phyloP scores from a whole-genome alignment of 2,329 filamentous ascomycete species.

The Fusarium agapanthi region DNA sequence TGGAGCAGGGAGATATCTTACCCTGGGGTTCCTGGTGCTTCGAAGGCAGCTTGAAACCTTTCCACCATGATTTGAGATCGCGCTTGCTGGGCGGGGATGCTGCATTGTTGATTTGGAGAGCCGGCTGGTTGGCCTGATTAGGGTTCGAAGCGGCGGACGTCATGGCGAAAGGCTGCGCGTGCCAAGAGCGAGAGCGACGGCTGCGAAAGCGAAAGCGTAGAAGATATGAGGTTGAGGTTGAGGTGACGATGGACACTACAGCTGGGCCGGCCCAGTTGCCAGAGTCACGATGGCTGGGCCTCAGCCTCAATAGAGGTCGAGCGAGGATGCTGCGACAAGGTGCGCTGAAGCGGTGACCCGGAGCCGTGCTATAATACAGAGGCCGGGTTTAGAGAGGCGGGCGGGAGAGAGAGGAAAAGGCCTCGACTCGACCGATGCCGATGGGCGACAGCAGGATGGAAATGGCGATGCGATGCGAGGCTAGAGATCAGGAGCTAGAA shows the following conservation, averaged over 20 bases:
- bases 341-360: conserved; percentile 27
- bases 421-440: conserved; percentile 15
- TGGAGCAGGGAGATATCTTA: conserved; percentile 46
- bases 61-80: conserved; percentile 97
- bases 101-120: conserved; percentile 50
- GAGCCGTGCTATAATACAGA: conserved; percentile 12
- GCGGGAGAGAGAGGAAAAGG: not conserved
- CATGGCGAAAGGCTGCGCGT: conserved; percentile 43
- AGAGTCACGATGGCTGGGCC: conserved; percentile 38
- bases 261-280: conserved; percentile 43
- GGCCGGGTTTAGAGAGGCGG: conserved; percentile 9
- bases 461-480: conserved; percentile 22
- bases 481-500: conserved; percentile 31
- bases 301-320: conserved; percentile 30
- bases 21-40: conserved; percentile 66
- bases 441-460: conserved; percentile 20
- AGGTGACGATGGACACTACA: conserved; percentile 32
- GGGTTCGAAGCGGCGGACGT: conserved; percentile 49
- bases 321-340: conserved; percentile 22
- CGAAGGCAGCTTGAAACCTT: conserved; percentile 81
- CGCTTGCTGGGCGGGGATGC: conserved; percentile 82
- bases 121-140: conserved; percentile 45
- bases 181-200: conserved; percentile 3
- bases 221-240: conserved; percentile 14
- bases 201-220: conserved; percentile 2